These are phyloP conservation scores for Diaporthe humulicola DNA, from an alignment of 2,329 filamentous ascomycete species.

Conservation along the genomic window DNA sequence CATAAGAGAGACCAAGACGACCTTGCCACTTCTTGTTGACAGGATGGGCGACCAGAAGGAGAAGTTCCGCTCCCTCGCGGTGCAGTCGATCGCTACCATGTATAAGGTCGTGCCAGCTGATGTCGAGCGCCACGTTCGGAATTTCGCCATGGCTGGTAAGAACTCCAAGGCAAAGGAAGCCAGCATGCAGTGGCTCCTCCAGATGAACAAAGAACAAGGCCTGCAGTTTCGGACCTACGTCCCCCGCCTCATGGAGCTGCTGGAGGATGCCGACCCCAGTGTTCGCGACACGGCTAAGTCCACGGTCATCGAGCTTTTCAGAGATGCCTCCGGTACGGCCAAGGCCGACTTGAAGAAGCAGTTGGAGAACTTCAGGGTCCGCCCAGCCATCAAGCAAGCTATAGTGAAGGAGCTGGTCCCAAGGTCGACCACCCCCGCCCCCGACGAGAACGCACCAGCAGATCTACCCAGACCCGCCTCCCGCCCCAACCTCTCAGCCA, in stretches of 20 bases:
- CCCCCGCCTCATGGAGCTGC: constrained; percentile 82
- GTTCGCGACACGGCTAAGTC: constrained; percentile 88
- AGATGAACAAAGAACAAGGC: constrained; percentile 85
- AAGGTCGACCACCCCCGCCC: constrained; percentile 45
- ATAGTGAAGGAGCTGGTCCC: constrained; percentile 82
- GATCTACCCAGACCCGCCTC: constrained; percentile 52
- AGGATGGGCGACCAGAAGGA: constrained; percentile 91
- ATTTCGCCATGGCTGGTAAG: constrained; percentile 82
- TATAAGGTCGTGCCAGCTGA: constrained; percentile 78
- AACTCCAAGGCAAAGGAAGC: constrained; percentile 88
- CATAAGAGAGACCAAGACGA: constrained; percentile 76
- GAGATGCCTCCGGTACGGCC: constrained; percentile 82
- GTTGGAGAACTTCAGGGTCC: constrained; percentile 85
- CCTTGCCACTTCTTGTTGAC: constrained; percentile 83
- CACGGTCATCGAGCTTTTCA: constrained; percentile 89
- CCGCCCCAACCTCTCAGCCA: constrained; percentile 61
- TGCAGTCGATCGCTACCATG: constrained; percentile 82
- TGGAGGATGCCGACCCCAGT: constrained; percentile 90
- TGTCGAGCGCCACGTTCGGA: constrained; percentile 84
- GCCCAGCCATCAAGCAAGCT: constrained; percentile 85
- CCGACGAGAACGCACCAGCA: constrained; percentile 25
- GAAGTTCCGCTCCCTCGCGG: constrained; percentile 81
- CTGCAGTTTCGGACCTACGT: constrained; percentile 89
- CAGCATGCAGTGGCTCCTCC: constrained; percentile 86
- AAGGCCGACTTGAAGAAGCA: constrained; percentile 92